phyloP scores from a whole-genome alignment of 306 rosid genomes.

The Dryas alaskensis region DNA sequence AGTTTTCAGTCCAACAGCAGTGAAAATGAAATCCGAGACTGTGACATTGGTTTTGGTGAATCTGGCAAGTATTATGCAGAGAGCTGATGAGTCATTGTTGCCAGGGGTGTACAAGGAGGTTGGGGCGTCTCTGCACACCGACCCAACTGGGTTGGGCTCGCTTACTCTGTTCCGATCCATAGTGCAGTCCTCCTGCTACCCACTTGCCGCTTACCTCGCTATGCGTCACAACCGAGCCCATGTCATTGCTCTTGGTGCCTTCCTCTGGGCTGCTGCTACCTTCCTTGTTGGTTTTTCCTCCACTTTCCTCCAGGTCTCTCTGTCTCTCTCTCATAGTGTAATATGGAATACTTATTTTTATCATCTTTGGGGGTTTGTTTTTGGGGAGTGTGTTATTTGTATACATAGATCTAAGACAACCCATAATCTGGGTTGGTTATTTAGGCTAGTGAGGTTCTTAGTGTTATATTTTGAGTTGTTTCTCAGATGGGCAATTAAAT shows the following conservation, averaged over 20 bases:
- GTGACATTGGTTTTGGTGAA: constrained; percentile 62
- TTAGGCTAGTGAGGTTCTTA: not conserved
- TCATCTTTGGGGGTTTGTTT: not conserved
- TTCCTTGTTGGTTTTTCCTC: constrained; percentile 63
- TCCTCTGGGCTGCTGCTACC: constrained; percentile 75
- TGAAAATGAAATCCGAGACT: constrained; percentile 55
- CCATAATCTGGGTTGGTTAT: not conserved
- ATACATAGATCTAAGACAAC: not conserved
- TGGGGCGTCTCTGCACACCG: constrained; percentile 63
- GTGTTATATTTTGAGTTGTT: not conserved
- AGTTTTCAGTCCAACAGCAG: constrained; percentile 2
- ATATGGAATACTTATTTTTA: too few species aligned
- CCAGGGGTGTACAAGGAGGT: constrained; percentile 84
- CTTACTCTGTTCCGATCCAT: constrained; percentile 75
- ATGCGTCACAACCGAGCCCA: constrained; percentile 67
- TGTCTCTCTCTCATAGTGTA: not conserved
- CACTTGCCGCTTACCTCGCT: constrained; percentile 68
- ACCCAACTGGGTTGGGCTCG: constrained; percentile 77
- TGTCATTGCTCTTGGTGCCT: constrained; percentile 69
- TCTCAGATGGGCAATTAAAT: not conserved
- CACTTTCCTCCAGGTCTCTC: constrained; percentile 59
- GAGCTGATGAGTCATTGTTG: constrained; percentile 69
- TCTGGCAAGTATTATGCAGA: constrained; percentile 66
- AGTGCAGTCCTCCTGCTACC: constrained; percentile 72
- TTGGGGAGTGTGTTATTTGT: not conserved